Evolutionary conservation across 108 stramenopile genomes (phyloP).

Genomic region (Poteriospumella lacustris): DNA sequence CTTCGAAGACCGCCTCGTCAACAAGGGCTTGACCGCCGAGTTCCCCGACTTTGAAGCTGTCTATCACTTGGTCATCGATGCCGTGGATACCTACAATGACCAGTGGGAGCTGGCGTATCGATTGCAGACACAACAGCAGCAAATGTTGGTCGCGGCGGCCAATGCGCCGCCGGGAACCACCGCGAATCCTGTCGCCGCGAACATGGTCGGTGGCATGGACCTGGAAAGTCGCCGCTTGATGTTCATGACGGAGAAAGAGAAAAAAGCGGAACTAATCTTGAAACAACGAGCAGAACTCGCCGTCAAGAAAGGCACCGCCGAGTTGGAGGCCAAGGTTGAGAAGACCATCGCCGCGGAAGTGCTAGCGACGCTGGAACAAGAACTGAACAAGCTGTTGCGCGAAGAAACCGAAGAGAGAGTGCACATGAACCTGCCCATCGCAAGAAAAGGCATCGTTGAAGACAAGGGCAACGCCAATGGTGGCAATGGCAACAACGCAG

Average conservation of each 20-base stretch:
- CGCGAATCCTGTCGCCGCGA: neutral
- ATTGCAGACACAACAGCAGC: neutral
- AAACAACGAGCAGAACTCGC: slow-evolving; percentile 1
- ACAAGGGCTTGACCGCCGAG: neutral
- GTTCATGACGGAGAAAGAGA: slow-evolving; percentile 22
- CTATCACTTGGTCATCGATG: slow-evolving; percentile 28
- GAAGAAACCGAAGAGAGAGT: neutral
- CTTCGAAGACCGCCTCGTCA: neutral
- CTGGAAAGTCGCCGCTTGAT: neutral
- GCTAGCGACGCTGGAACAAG: slow-evolving; percentile 2
- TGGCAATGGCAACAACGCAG: neutral
- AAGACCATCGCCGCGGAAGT: neutral
- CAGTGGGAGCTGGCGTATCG: slow-evolving; percentile 11
- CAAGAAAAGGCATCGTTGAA: neutral
- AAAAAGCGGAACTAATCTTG: slow-evolving; percentile 10
- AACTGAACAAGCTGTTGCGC: neutral
- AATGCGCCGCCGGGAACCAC: neutral
- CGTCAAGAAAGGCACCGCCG: slow-evolving; percentile 8
- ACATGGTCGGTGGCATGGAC: too few relatives aligned
- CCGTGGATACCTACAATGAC: slow-evolving; percentile 27
- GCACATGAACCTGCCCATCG: neutral
- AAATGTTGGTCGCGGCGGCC: neutral
- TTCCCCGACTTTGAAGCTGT: slow-evolving; percentile 16
- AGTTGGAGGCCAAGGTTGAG: neutral
- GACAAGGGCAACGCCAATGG: neutral